Percentiles rank a stretch among this genome's conserved stretches.
phyloP scores from a whole-genome alignment of 345 rosid genomes.

The Excoecaria agallocha region DNA sequence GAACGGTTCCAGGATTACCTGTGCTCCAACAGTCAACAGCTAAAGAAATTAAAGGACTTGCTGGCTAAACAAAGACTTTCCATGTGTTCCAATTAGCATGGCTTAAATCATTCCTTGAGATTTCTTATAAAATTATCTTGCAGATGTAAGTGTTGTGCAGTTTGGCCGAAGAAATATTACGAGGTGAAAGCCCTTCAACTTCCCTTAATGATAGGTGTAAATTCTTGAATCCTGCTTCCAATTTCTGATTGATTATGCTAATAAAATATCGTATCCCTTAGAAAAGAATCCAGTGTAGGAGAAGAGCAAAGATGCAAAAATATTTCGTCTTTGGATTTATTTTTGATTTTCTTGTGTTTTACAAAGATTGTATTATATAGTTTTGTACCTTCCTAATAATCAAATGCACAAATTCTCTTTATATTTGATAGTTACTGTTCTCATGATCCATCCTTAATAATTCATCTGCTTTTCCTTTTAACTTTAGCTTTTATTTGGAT shows the following conservation, averaged over 20 bases:
- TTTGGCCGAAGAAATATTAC: neutral
- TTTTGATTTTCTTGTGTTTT: too few species aligned
- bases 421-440: too few species aligned
- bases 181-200: neutral
- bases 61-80: slow-evolving; percentile 69
- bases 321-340: too few species aligned
- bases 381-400: too few species aligned
- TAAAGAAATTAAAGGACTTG: slow-evolving; percentile 66
- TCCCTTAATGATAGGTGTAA: neutral
- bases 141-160: neutral
- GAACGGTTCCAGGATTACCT: slow-evolving; percentile 59
- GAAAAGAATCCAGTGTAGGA: neutral
- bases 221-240: neutral
- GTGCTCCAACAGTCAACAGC: slow-evolving; percentile 48
- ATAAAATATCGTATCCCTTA: neutral
- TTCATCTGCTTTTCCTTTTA: too few species aligned
- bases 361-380: too few species aligned
- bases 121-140: too few species aligned
- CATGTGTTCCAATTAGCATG: slow-evolving; percentile 51
- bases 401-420: too few species aligned
- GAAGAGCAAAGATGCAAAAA: neutral
- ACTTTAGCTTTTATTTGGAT: too few species aligned
- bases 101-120: too few species aligned
- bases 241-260: neutral
- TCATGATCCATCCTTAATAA: too few species aligned